Base-by-base conservation (phyloP, 331 rosid genomes). In the Dryas integrifolia region DNA sequence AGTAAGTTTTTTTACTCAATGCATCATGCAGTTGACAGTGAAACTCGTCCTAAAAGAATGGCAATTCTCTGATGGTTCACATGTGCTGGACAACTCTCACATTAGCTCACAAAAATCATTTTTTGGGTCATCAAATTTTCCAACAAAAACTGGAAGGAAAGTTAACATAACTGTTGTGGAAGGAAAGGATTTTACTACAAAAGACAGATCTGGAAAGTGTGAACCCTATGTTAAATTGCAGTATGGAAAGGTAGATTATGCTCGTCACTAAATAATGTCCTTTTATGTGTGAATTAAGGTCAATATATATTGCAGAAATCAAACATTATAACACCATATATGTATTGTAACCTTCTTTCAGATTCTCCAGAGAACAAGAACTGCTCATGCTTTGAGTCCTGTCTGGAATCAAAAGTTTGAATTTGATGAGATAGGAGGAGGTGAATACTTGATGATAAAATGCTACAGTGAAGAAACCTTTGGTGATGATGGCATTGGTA, bases 11-110 rank as follows among this genome's bases (percentile, higher is more conserved):
- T 55, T 50, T 60, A 1, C 71, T 70, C 46, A 13, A 53, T 65
- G 65, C 48, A 53, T 77, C 77, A 80, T 65, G 78, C 74, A 95
- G 99, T 83, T 95, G 86, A 92, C 86, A 30, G 91, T 90, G 81
- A 86, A 81, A 75, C 80, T 95, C 70, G 82, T 85, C 66, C 80
- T 92, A 40, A 90, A 88, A 83, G 98, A 92, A 76, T 95, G 99
- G 99, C 99, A 95, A 76, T 95, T 84, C 77, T 80, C 96, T n/a
- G 99, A 90, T 79, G 99, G 97, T 68, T 84, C 98, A 4, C 88
- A 88, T 62, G 82, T 89, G 84, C 80, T 76, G 70, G 88, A 71
- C 79, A 82, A 62, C 64, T 69, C 69, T 35, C 86, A 55, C 7
- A 7, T 46, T 62, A 72, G 59, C 79, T 56, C 93, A 35, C 92